These are phyloP conservation scores for Fusarium ramigenum DNA, from an alignment of 2,329 filamentous ascomycete genomes.

Conservation along the genomic window DNA sequence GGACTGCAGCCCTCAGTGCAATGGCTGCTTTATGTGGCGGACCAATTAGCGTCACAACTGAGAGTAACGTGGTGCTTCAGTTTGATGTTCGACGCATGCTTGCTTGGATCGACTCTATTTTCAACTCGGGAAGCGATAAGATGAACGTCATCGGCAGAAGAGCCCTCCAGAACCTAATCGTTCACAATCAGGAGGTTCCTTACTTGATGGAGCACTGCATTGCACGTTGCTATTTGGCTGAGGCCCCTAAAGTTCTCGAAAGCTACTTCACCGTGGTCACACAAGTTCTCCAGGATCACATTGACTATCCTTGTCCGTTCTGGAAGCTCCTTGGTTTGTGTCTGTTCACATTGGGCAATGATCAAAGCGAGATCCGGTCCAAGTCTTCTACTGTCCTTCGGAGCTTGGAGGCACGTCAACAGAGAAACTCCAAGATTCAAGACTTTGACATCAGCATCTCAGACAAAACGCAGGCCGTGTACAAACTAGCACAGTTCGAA, in stretches of 20 bases:
- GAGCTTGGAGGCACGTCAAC: slow-evolving; percentile 81
- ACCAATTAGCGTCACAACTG: slow-evolving; percentile 86
- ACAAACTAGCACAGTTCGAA: slow-evolving; percentile 96
- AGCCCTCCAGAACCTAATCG: slow-evolving; percentile 87
- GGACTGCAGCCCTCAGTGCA: slow-evolving; percentile 89
- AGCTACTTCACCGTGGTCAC: slow-evolving; percentile 96
- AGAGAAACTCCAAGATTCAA: slow-evolving; percentile 85
- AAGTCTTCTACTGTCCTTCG: slow-evolving; percentile 86
- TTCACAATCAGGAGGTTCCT: slow-evolving; percentile 87
- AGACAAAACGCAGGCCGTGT: slow-evolving; percentile 97
- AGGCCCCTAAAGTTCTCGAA: slow-evolving; percentile 83
- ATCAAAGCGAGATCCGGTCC: slow-evolving; percentile 86
- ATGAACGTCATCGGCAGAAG: slow-evolving; percentile 90
- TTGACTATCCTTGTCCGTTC: slow-evolving; percentile 84
- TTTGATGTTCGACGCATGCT: slow-evolving; percentile 95
- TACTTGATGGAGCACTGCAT: slow-evolving; percentile 91
- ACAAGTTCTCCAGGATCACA: slow-evolving; percentile 83
- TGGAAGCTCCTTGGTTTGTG: slow-evolving; percentile 92
- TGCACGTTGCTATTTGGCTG: slow-evolving; percentile 86
- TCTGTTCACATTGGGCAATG: slow-evolving; percentile 91
- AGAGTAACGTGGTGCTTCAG: slow-evolving; percentile 85
- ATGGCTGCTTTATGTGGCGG: slow-evolving; percentile 94
- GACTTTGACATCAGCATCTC: slow-evolving; percentile 99
- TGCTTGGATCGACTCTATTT: slow-evolving; percentile 94
- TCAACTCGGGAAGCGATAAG: slow-evolving; percentile 89